A percentile compares a stretch with the other conserved stretches of the same genome.
phyloP scores from a whole-genome alignment of 2,329 filamentous ascomycete species.

The Epichloe gansuensis region DNA sequence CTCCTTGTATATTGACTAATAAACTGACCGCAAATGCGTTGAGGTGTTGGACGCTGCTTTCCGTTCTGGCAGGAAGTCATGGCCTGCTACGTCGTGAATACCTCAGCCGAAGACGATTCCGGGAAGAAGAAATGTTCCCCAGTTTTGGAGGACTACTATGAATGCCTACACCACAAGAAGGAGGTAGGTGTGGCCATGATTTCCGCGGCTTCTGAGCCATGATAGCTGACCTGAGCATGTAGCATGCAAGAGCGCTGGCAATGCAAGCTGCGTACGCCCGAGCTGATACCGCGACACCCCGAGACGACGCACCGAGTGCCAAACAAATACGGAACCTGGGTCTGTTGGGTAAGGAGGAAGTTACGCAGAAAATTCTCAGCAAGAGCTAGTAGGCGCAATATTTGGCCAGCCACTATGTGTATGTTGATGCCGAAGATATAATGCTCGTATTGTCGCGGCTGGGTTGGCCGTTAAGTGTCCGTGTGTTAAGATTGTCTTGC shows the following conservation, averaged over 20 bases:
- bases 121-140: constrained; percentile 82
- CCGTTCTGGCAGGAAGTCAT: constrained; percentile 99
- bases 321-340: constrained; percentile 83
- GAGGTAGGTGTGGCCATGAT: constrained; percentile 52
- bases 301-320: constrained; percentile 70
- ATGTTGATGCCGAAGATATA: not conserved
- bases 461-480: not conserved
- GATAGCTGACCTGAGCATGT: constrained; percentile 11
- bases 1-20: not conserved
- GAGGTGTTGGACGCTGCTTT: constrained; percentile 72
- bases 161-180: constrained; percentile 97
- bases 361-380: constrained; percentile 50
- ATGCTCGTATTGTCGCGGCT: not conserved
- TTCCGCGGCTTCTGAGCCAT: not conserved
- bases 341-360: constrained; percentile 71
- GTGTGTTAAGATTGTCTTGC: not conserved
- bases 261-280: constrained; percentile 81
- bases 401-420: not conserved
- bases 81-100: constrained; percentile 96
- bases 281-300: constrained; percentile 58
- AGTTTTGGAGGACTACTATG: constrained; percentile 91
- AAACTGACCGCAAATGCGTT: constrained; percentile 12
- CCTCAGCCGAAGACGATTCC: constrained; percentile 60
- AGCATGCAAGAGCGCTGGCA: constrained; percentile 67
- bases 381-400: constrained; percentile 13